phyloP scores from a whole-genome alignment of 148 eudicot species.

The Agrostemma githago region DNA sequence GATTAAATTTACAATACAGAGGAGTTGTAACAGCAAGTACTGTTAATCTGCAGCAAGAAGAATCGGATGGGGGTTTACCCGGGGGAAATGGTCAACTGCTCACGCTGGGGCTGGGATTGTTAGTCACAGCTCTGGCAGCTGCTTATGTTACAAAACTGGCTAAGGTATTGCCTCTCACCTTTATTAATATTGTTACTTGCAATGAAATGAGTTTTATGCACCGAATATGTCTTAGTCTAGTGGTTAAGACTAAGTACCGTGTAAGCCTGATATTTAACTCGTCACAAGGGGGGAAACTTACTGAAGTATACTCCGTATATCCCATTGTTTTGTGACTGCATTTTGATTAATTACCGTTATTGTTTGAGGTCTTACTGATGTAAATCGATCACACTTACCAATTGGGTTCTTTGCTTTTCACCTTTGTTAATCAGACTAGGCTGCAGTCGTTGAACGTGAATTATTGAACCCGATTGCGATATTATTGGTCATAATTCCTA shows the following conservation, averaged over 20 bases:
- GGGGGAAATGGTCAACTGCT: slow-evolving; percentile 71
- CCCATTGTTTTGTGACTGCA: neutral
- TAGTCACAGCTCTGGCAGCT: slow-evolving; percentile 86
- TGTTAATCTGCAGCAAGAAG: slow-evolving; percentile 68
- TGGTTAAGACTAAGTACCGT: too few species aligned
- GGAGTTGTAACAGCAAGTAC: neutral
- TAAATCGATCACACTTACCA: too few species aligned
- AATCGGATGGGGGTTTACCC: slow-evolving; percentile 49
- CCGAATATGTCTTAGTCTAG: too few species aligned
- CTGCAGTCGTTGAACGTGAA: neutral
- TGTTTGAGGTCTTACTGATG: too few species aligned
- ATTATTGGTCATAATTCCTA: neutral
- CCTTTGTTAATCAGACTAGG: neutral
- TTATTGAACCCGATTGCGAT: neutral
- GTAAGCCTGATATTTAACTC: too few species aligned
- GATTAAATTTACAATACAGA: neutral
- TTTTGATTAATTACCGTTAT: neutral
- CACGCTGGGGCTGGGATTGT: slow-evolving; percentile 81
- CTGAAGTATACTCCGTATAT: too few species aligned
- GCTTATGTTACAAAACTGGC: slow-evolving; percentile 83
- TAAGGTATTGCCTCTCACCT: slow-evolving; percentile 41
- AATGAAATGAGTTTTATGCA: neutral
- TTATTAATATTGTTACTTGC: neutral
- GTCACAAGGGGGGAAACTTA: too few species aligned
- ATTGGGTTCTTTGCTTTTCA: neutral